Evolutionary conservation across 768 basidiomycete genomes (phyloP).

Genomic region (Hypholoma fasciculare): DNA sequence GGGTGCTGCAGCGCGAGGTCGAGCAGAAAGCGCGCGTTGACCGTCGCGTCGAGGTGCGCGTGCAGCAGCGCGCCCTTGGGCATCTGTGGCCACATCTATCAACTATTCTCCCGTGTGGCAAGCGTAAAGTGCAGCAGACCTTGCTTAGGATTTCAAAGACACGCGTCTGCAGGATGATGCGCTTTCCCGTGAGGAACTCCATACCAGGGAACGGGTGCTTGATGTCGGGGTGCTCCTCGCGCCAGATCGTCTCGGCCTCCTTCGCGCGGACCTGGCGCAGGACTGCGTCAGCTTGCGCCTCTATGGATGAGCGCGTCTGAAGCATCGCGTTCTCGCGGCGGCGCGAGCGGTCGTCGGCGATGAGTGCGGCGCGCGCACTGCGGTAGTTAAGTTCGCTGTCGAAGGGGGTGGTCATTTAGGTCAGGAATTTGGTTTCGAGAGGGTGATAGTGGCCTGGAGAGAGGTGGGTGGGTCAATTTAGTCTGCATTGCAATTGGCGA

Average conservation of each 20-base stretch:
- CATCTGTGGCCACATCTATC: conserved; percentile 47
- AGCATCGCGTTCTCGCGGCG: conserved; percentile 45
- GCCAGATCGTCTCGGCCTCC: conserved; percentile 65
- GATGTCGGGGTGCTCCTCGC: conserved; percentile 46
- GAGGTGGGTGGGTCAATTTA: no score
- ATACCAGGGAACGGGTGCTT: conserved; percentile 75
- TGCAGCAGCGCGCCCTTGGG: conserved; percentile 80
- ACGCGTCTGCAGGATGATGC: conserved; percentile 58
- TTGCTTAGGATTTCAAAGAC: conserved; percentile 64
- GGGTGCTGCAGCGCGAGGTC: conserved; percentile 55
- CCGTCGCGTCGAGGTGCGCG: conserved; percentile 74
- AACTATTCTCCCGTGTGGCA: background rate
- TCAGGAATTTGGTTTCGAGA: no score
- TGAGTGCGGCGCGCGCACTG: conserved; percentile 33
- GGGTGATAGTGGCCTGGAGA: no score
- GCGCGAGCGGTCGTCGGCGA: conserved; percentile 45
- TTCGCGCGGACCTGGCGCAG: conserved; percentile 51
- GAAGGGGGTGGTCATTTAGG: no score
- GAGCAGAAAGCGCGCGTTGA: conserved; percentile 53
- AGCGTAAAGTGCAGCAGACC: conserved; percentile 28
- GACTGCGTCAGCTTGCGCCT: conserved; percentile 56
- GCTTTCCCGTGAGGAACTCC: conserved; percentile 70
- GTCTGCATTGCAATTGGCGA: no score
- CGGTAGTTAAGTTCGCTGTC: conserved; percentile 27
- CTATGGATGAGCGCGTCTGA: conserved; percentile 31